Evolutionary conservation across 768 basidiomycete genomes (phyloP).

Genomic region (Rhizopogon rudus): DNA sequence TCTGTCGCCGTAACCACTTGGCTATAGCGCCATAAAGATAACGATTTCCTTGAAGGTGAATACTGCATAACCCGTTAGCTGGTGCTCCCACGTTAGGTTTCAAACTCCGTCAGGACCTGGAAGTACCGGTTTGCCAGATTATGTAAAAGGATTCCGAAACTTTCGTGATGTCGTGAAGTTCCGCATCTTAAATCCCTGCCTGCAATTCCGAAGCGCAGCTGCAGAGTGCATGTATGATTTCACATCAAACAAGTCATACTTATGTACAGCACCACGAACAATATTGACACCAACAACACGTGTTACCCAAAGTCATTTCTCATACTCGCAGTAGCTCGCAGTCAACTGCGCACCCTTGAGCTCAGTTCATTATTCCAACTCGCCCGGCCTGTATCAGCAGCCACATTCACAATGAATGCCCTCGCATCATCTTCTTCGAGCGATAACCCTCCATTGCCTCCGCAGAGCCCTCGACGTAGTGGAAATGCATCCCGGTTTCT

Average conservation of each 20-base stretch:
- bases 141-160: too few relatives aligned
- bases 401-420: constrained; percentile 7
- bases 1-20: constrained; percentile 66
- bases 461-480: constrained; percentile 9
- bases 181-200: too few relatives aligned
- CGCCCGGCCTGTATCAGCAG: not conserved
- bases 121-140: too few relatives aligned
- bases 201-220: too few relatives aligned
- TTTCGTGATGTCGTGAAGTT: too few relatives aligned
- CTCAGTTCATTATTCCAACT: not conserved
- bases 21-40: constrained; percentile 48
- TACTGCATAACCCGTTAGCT: too few relatives aligned
- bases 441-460: constrained; percentile 2
- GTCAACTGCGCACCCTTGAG: not conserved
- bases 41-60: too few relatives aligned
- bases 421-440: constrained; percentile 10
- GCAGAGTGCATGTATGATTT: too few relatives aligned
- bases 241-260: too few relatives aligned
- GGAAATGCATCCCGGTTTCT: constrained; percentile 24
- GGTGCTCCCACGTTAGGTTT: too few relatives aligned
- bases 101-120: too few relatives aligned
- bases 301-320: not conserved
- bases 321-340: not conserved
- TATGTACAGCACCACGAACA: too few relatives aligned
- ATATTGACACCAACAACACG: not conserved